phyloP scores from a whole-genome alignment of 306 rosid species.

The Notholithocarpus densiflorus region DNA sequence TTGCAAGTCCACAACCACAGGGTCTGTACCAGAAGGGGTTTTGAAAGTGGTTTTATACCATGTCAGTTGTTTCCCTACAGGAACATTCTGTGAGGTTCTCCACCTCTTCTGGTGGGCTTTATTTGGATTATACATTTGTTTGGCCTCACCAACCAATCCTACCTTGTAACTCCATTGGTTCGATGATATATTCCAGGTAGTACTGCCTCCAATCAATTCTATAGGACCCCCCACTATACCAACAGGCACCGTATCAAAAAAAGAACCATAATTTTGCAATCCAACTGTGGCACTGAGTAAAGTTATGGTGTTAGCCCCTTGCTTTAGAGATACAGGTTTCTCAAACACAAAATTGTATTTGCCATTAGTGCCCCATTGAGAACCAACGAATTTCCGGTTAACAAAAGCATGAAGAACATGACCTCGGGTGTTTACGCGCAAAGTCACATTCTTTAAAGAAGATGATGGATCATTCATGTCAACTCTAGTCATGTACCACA shows the following conservation, averaged over 20 bases:
- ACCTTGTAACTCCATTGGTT: constrained; percentile 47
- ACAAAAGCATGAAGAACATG: constrained; percentile 43
- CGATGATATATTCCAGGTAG: constrained; percentile 35
- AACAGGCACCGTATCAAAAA: constrained; percentile 27
- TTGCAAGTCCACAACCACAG: too few relatives aligned
- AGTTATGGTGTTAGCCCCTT: constrained; percentile 39
- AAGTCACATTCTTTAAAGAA: neutral
- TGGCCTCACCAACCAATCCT: constrained; percentile 3
- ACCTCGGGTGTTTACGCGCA: neutral
- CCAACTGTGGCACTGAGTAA: constrained; percentile 52
- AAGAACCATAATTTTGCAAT: constrained; percentile 42
- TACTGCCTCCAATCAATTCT: constrained; percentile 38
- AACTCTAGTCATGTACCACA: constrained; percentile 58
- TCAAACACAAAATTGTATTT: constrained; percentile 29
- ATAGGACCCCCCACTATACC: constrained; percentile 43
- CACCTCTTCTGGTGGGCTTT: too few relatives aligned
- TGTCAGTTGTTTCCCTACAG: too few relatives aligned
- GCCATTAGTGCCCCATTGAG: constrained; percentile 36
- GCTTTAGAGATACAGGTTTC: constrained; percentile 26
- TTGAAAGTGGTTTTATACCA: too few relatives aligned
- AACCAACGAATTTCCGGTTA: constrained; percentile 54
- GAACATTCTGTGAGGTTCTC: too few relatives aligned
- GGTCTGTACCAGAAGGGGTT: too few relatives aligned
- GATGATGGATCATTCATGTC: too few relatives aligned
- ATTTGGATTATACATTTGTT: neutral